Evolutionary conservation across 78 protist genomes (phyloP).

Genomic region (Cyanophora paradoxa): DNA sequence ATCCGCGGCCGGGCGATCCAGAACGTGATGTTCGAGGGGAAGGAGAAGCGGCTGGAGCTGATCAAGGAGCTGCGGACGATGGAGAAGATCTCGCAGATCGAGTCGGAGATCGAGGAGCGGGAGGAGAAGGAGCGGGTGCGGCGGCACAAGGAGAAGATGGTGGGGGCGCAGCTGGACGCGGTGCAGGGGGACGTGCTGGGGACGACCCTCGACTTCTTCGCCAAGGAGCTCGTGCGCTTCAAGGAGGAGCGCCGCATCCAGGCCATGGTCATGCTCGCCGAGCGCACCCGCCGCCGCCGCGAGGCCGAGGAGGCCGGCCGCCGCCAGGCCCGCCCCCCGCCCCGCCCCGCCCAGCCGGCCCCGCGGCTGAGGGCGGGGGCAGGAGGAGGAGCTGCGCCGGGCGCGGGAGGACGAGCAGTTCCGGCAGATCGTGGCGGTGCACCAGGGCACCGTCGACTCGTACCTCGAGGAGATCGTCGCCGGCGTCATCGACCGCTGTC

Average conservation of each 20-base stretch:
- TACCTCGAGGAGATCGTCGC: constrained; percentile 3
- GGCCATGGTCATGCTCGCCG: constrained; percentile 45
- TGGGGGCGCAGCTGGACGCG: background rate
- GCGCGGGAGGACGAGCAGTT: background rate
- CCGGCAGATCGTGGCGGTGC: constrained; percentile 18
- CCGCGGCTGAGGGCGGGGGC: background rate
- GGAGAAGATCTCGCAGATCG: constrained; percentile 9
- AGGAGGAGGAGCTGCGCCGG: constrained; percentile 14
- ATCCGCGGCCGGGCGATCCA: constrained; percentile 69
- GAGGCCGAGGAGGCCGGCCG: constrained; percentile 58
- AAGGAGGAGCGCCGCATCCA: constrained; percentile 41
- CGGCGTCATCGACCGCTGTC: background rate
- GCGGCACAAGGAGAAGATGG: background rate
- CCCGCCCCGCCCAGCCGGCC: constrained; percentile 16
- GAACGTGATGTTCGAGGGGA: constrained; percentile 51
- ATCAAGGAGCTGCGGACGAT: constrained; percentile 58
- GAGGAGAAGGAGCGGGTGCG: background rate
- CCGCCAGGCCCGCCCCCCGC: constrained; percentile 33
- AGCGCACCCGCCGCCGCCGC: constrained; percentile 32
- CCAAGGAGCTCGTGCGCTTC: constrained; percentile 58
- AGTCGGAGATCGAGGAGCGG: background rate
- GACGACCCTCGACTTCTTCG: constrained; percentile 46
- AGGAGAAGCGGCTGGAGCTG: constrained; percentile 51
- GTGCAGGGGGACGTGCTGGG: constrained; percentile 33
- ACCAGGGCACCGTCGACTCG: background rate